Evolutionary conservation across 2,329 filamentous ascomycete species (phyloP).

Genomic region (Colletotrichum incanum): DNA sequence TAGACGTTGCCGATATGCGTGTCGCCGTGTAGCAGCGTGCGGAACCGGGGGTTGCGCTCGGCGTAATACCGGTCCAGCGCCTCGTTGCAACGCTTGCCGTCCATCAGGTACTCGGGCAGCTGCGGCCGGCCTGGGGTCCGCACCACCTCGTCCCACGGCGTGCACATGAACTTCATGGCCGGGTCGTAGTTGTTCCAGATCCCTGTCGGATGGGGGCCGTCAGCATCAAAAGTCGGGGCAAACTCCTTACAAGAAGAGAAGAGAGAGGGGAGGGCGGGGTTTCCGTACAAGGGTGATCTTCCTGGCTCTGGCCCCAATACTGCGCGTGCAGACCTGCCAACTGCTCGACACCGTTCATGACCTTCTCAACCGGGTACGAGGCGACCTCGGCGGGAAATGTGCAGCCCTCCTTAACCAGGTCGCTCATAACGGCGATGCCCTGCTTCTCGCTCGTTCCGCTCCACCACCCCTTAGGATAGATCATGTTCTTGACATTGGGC

Average conservation of each 20-base stretch:
- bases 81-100: constrained; percentile 52
- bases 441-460: constrained; percentile 53
- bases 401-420: constrained; percentile 51
- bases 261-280: no score
- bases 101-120: constrained; percentile 56
- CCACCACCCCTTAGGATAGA: constrained; percentile 56
- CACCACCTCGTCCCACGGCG: constrained; percentile 46
- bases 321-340: constrained; percentile 58
- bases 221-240: not conserved
- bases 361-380: constrained; percentile 51
- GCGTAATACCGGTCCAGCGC: constrained; percentile 56
- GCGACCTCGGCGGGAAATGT: constrained; percentile 53
- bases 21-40: constrained; percentile 58
- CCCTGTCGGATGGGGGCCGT: constrained; percentile 11
- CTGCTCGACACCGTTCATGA: constrained; percentile 56
- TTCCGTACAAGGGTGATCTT: constrained; percentile 48
- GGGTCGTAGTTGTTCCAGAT: constrained; percentile 56
- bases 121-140: constrained; percentile 49
- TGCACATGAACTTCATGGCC: constrained; percentile 53
- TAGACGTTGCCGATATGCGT: constrained; percentile 62
- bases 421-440: constrained; percentile 57
- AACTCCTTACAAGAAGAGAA: not conserved
- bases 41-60: constrained; percentile 55
- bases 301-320: constrained; percentile 53
- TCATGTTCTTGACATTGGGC: constrained; percentile 45